Base-by-base conservation (phyloP, 352 stramenopile genomes). In the Aphanomyces invadans region DNA sequence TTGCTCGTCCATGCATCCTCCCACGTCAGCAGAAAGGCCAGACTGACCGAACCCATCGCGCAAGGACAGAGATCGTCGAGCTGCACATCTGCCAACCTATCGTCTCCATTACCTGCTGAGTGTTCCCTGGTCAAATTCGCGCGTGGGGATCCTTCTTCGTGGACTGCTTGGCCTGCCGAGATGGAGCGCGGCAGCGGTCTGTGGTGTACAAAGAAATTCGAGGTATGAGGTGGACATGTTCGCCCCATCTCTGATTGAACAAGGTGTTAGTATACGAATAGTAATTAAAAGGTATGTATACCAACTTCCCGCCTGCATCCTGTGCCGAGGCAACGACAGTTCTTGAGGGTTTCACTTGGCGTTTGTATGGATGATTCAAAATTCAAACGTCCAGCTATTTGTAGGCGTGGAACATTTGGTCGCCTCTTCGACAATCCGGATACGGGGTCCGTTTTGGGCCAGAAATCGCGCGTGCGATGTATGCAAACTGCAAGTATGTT, bases 161-260 rank as follows among this genome's bases (percentile, higher is more conserved):
- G 10, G 23, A 39, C 21, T 57, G 49, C 25, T 33, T 26, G 46
- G 29, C 29, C 49, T 29, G 25, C n/a, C 49, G 42, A 42, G 23
- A n/a, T 55, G 29, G 36, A 31, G 38, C 55, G 55, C n/a, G n/a
- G n/a, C 46, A 46, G 29, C 49, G 55, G 55, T 67, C 57, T 67
- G 60, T 67, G 60, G 60, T 67, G 31, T 36, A 67, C 60, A 67
- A 67, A 67, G 60, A 67, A 67, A 67, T 67, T 67, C 60, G 42
- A 67, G 26, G 48, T 57, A 59, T 65, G 57, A 23, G 57, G 42
- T 38, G 57, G 57, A 65, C 60, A 57, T 59, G 60, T 67, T 44
- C 60, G 44, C 57, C 46, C 42, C 36, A 31, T 53, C 44, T 52
- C 39, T 29, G 5, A 29, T 44, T 65, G 28, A 51, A 10, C 32